These are phyloP conservation scores for Penicillium atrosanguineum DNA, from an alignment of 495 filamentous ascomycete genomes.

Conservation along the genomic window DNA sequence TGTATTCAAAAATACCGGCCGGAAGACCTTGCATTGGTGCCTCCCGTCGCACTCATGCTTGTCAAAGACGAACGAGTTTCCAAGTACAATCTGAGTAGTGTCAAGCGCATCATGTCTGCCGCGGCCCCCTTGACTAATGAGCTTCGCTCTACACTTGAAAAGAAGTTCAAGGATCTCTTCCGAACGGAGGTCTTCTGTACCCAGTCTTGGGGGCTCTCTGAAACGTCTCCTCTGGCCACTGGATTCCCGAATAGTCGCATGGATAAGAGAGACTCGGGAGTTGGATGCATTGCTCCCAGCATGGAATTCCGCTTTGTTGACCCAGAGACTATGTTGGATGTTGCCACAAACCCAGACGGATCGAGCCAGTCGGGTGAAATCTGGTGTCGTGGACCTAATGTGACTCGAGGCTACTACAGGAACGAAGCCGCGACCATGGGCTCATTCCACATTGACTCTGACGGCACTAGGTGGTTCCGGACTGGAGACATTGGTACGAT, in stretches of 20 bases:
- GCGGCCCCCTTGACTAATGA: conserved; percentile 77
- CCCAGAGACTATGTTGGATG: conserved; percentile 33
- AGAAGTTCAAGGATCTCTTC: conserved; percentile 38
- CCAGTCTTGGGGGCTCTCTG: conserved; percentile 77
- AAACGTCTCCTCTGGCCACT: conserved; percentile 47
- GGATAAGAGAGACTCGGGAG: conserved; percentile 54
- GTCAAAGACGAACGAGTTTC: conserved; percentile 63
- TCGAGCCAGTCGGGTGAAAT: conserved; percentile 59
- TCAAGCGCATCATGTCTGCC: conserved; percentile 74
- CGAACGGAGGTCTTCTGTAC: conserved; percentile 60
- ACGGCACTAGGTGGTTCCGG: conserved; percentile 54
- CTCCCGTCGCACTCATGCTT: conserved; percentile 72
- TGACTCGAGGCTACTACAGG: conserved; percentile 64
- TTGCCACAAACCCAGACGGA: conserved; percentile 42
- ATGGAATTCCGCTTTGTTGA: conserved; percentile 60
- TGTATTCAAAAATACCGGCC: conserved; percentile 22
- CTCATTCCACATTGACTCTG: conserved; percentile 48
- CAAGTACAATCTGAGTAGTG: conserved; percentile 67
- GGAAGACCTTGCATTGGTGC: conserved; percentile 45
- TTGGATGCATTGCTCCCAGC: conserved; percentile 55
- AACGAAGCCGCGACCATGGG: conserved; percentile 62
- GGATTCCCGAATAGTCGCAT: conserved; percentile 50
- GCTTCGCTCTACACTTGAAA: conserved; percentile 57
- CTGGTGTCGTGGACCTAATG: conserved; percentile 51
- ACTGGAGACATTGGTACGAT: conserved; percentile 57